Evolutionary conservation across 1,284 basidiomycete species (phyloP).

Genomic region (Inonotus obliquus): DNA sequence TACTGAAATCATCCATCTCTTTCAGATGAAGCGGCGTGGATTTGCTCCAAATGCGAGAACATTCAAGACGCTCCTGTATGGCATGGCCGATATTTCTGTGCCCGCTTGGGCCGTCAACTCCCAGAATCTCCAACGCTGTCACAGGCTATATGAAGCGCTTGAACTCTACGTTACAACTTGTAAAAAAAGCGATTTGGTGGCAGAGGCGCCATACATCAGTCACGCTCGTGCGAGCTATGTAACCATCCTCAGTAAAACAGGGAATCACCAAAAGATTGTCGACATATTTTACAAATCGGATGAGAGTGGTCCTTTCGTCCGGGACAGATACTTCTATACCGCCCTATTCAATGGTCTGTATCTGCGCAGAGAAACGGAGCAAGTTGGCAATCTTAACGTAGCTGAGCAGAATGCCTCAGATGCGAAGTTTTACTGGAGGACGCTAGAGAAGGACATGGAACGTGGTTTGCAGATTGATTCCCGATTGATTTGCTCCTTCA

Average conservation of each 20-base stretch:
- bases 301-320: conserved; percentile 48
- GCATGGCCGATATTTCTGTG: conserved; percentile 46
- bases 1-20: not conserved
- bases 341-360: conserved; percentile 54
- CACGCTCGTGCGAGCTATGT: conserved; percentile 55
- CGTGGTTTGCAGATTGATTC: conserved; percentile 47
- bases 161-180: conserved; percentile 42
- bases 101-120: conserved; percentile 46
- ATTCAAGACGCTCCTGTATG: conserved; percentile 59
- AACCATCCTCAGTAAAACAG: conserved; percentile 52
- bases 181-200: conserved; percentile 42
- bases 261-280: conserved; percentile 57
- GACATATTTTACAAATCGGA: conserved; percentile 68
- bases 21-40: conserved; percentile 76
- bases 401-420: conserved; percentile 39
- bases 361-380: conserved; percentile 23
- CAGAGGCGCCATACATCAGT: conserved; percentile 38
- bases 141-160: conserved; percentile 53
- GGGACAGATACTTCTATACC: conserved; percentile 54
- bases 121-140: conserved; percentile 56
- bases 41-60: conserved; percentile 62
- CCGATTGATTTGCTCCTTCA: conserved; percentile 42
- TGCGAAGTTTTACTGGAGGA: conserved; percentile 63
- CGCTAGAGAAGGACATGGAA: conserved; percentile 48
- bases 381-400: conserved; percentile 14